Evolutionary conservation across 2,329 filamentous ascomycete species (phyloP), one percentile per base, ranked within the genome.

Genomic region (Ophiostoma himal-ulmi): DNA sequence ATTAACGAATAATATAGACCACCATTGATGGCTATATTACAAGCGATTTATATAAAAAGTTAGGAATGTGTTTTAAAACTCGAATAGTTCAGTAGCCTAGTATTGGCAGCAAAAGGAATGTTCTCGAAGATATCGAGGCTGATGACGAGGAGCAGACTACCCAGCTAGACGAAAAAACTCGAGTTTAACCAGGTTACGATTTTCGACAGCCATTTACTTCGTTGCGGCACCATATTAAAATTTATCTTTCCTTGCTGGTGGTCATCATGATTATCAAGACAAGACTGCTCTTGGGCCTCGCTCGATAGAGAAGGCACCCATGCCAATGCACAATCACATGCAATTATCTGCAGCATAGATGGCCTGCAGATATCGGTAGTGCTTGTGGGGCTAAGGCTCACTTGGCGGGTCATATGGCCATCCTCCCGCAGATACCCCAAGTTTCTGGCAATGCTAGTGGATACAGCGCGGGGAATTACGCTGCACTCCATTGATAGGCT

Each of bases 381-480:
- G 52, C n/a, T 57, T 57, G 52, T 57, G 52, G 52, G 52, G 52
- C 52, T 26, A 5, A 13, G 52, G 52, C 52, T 26, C 11, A 13
- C 13, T 26, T 60, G 54, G 54, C 54, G 54, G 54, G 54, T 60
- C 54, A 60, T 22, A 26, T 34, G 54, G 11, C 26, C 54, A 60
- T 60, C 54, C 13, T 30, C 54, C 54, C 54, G 26, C 57, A 62
- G 13, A 34, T 62, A 62, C 57, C 57, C 57, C 57, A 62, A 62
- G 57, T 62, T 48, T 48, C 44, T 20, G n/a, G 20, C 44, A 48
- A 20, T 48, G 20, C 57, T 34, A 62, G 57, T 62, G 57, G 57
- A 62, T 62, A 62, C 57, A 62, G 57, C 57, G 57, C 57, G 57
- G 57, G n/a, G 52, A 26, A 57, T 26, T 57, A 26, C 52, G 52